Evolutionary conservation across 805 yeast genomes (phyloP).

Genomic region (Ogataea angusta): DNA sequence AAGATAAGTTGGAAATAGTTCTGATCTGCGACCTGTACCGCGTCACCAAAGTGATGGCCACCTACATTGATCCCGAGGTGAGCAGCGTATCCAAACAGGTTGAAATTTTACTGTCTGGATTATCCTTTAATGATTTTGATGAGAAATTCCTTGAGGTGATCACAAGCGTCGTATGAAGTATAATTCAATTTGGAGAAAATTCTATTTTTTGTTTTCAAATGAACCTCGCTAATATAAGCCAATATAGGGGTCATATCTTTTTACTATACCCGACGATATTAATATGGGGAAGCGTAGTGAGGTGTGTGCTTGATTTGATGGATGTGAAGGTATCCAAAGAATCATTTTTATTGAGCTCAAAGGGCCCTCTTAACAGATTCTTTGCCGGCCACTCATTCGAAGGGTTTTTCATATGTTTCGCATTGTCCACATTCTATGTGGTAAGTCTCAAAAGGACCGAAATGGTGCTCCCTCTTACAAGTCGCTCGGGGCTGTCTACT

Average conservation of each 20-base stretch:
- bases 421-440: conserved; percentile 10
- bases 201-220: not conserved
- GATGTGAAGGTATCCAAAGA: conserved; percentile 5
- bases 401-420: conserved; percentile 15
- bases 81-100: conserved; percentile 2
- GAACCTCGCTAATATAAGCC: not conserved
- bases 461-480: conserved; percentile 4
- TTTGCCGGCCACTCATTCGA: conserved; percentile 34
- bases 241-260: conserved; percentile 2
- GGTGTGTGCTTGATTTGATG: conserved; percentile 1
- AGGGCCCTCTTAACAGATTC: conserved; percentile 25
- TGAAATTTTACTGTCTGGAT: conserved; percentile 21
- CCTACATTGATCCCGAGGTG: conserved; percentile 6
- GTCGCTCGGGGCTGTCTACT: not conserved
- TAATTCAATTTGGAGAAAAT: not conserved
- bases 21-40: conserved; percentile 22
- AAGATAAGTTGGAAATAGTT: conserved; percentile 20
- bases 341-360: conserved; percentile 20
- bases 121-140: conserved; percentile 14
- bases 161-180: not conserved
- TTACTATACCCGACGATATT: conserved; percentile 17
- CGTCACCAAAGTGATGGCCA: conserved; percentile 18
- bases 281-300: conserved; percentile 10
- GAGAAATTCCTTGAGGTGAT: conserved; percentile 12
- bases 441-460: conserved; percentile 4